phyloP scores from a whole-genome alignment of 2,329 filamentous ascomycete genomes.

The Colletotrichum sublineola region DNA sequence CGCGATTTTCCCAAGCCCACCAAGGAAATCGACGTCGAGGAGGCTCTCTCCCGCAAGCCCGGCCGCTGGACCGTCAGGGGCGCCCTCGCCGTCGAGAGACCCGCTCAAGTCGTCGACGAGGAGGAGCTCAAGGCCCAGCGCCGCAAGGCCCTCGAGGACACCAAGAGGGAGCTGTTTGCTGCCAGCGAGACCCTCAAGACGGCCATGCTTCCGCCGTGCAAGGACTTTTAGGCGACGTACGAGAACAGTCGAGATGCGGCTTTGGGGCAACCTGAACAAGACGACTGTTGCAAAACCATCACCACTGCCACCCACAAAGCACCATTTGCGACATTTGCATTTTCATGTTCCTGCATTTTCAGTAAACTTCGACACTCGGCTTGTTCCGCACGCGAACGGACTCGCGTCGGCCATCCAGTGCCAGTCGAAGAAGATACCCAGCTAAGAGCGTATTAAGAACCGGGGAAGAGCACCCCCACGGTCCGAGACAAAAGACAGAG shows the following conservation, averaged over 20 bases:
- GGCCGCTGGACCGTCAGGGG: conserved; percentile 58
- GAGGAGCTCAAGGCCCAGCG: conserved; percentile 52
- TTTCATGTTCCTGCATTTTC: conserved; percentile 24
- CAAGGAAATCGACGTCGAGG: conserved; percentile 55
- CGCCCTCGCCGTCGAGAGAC: conserved; percentile 51
- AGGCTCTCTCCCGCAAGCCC: conserved; percentile 59
- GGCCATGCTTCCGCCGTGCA: conserved; percentile 21
- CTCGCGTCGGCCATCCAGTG: conserved; percentile 7
- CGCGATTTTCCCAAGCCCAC: conserved; percentile 58
- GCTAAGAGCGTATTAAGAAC: conserved; percentile 11
- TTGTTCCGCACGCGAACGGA: conserved; percentile 27
- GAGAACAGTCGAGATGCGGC: background rate
- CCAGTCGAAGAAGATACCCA: conserved; percentile 38
- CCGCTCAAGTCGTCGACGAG: conserved; percentile 46
- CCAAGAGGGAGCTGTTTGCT: conserved; percentile 62
- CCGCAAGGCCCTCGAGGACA: conserved; percentile 58
- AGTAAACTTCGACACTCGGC: conserved; percentile 21
- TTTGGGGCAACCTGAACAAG: background rate
- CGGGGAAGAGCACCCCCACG: background rate
- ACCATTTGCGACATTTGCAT: conserved; percentile 12
- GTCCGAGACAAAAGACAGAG: conserved; percentile 22
- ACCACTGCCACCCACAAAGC: background rate
- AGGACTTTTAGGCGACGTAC: conserved; percentile 16
- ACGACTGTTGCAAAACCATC: background rate
- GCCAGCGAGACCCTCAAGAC: conserved; percentile 48